Conservation (phyloP, 2,329 filamentous ascomycete species). For the Aspergillus fijiensis region DNA sequence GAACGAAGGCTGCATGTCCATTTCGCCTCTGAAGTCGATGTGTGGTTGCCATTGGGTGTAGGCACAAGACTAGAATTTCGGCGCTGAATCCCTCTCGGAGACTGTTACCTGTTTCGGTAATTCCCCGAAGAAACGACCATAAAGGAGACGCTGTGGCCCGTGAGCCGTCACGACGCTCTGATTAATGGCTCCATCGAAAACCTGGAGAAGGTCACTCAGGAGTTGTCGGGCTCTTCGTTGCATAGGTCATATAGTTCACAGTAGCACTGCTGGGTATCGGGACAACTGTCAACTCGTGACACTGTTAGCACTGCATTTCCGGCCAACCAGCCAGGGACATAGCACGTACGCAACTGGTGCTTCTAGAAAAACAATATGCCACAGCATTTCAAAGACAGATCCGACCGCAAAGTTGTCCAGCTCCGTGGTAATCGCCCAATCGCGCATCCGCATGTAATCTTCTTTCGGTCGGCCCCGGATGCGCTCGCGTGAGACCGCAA, state of each 20-base stretch:
- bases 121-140: neutral
- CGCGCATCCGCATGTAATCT: slow-evolving; percentile 23
- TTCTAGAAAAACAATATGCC: slow-evolving; percentile 26
- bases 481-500: slow-evolving; percentile 22
- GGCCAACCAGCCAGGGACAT: neutral
- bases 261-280: slow-evolving; percentile 12
- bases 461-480: slow-evolving; percentile 18
- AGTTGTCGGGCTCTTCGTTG: neutral
- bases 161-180: neutral
- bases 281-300: slow-evolving; percentile 7
- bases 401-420: slow-evolving; percentile 21
- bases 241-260: slow-evolving; percentile 32
- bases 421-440: slow-evolving; percentile 18
- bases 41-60: neutral
- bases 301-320: neutral
- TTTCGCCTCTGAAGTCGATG: neutral
- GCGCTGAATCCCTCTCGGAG: neutral
- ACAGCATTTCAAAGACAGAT: slow-evolving; percentile 25
- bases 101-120: neutral
- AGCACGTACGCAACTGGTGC: slow-evolving; percentile 18
- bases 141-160: neutral
- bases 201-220: neutral
- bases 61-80: neutral
- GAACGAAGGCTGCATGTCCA: neutral
- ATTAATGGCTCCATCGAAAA: neutral